Evolutionary conservation across 2,329 filamentous ascomycete species (phyloP).

Genomic region (Penicillium sp.): DNA sequence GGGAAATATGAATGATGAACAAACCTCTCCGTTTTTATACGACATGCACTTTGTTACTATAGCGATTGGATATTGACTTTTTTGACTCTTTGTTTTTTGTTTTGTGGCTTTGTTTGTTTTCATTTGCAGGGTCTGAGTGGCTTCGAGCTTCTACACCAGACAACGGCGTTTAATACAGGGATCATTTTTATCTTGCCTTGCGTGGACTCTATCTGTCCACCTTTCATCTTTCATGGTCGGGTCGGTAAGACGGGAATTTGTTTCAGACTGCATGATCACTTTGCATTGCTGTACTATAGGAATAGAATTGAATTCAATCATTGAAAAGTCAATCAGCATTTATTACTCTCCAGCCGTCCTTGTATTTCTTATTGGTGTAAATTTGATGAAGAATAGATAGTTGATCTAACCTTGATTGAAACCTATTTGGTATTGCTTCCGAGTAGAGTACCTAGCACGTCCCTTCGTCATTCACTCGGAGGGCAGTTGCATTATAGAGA

Average conservation of each 20-base stretch:
- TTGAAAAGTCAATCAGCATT: not conserved
- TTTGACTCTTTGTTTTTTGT: constrained; percentile 11
- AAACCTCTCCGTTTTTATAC: not conserved
- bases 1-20: constrained; percentile 31
- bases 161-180: constrained; percentile 28
- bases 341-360: not conserved
- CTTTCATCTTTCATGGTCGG: not conserved
- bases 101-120: constrained; percentile 8
- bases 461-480: too few species aligned
- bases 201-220: not conserved
- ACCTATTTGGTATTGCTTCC: not conserved
- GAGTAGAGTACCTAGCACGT: not conserved
- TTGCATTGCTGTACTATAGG: constrained; percentile 30
- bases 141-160: constrained; percentile 12
- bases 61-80: constrained; percentile 13
- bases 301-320: constrained; percentile 18
- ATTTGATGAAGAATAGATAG: not conserved
- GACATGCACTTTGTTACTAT: constrained; percentile 19
- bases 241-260: constrained; percentile 12
- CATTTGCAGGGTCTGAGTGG: constrained; percentile 10
- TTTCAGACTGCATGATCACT: constrained; percentile 24
- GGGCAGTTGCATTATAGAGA: too few species aligned
- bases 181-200: constrained; percentile 5
- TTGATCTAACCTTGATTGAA: too few species aligned
- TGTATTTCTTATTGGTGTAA: not conserved